Conservation (phyloP, 192 early-diverging fungal species). For the Coemansia sp. region DNA sequence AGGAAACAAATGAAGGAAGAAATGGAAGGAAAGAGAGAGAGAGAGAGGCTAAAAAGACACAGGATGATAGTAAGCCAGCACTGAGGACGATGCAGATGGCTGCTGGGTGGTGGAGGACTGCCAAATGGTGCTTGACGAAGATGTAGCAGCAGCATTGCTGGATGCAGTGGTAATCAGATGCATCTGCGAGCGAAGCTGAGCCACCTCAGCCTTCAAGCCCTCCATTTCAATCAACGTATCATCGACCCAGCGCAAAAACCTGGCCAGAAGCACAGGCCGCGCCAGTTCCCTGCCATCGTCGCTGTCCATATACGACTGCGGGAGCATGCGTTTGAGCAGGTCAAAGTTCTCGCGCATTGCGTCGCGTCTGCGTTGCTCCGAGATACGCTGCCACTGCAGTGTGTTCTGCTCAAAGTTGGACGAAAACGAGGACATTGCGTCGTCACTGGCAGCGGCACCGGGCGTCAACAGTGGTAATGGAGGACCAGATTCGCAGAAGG, state of each 20-base stretch:
- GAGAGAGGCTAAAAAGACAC: conserved; percentile 7
- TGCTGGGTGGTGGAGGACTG: conserved; percentile 4
- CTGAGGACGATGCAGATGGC: neutral
- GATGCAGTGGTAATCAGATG: neutral
- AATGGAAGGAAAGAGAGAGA: neutral
- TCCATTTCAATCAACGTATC: conserved; percentile 57
- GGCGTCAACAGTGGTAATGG: neutral
- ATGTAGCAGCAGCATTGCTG: neutral
- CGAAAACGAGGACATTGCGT: too few species aligned
- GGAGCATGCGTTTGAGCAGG: conserved; percentile 55
- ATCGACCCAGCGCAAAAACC: conserved; percentile 55
- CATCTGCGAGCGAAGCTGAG: conserved; percentile 15
- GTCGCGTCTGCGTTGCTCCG: conserved; percentile 51
- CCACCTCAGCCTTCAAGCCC: conserved; percentile 41
- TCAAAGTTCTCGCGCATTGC: conserved; percentile 58
- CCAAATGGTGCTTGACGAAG: neutral
- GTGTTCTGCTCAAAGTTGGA: conserved; percentile 12
- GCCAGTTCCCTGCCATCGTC: conserved; percentile 57
- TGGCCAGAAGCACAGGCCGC: conserved; percentile 46
- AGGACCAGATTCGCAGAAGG: neutral
- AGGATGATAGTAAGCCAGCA: neutral
- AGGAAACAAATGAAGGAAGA: too few species aligned
- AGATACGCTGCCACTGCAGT: conserved; percentile 54
- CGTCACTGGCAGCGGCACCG: neutral
- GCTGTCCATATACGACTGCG: conserved; percentile 49